phyloP scores from a whole-genome alignment of 768 basidiomycete species.

The Tylopilus subfusipes region DNA sequence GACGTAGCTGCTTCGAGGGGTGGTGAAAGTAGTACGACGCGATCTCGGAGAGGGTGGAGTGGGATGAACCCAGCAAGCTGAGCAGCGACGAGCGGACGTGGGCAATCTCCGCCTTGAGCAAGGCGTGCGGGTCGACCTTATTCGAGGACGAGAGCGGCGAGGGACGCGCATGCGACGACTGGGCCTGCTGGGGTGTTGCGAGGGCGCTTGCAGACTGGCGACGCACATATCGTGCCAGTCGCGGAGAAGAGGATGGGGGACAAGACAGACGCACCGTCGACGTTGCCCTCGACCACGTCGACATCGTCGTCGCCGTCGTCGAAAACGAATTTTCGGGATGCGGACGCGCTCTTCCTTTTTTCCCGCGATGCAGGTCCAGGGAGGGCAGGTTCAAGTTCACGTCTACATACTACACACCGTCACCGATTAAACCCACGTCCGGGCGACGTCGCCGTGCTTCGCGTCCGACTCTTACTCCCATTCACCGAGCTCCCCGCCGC shows the following conservation, averaged over 20 bases:
- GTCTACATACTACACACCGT: background rate
- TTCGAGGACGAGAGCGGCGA: constrained; percentile 18
- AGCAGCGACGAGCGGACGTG: constrained; percentile 70
- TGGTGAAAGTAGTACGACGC: constrained; percentile 91
- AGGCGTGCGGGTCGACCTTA: constrained; percentile 56
- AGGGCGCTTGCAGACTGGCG: constrained; percentile 41
- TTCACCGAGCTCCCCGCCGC: constrained; percentile 5
- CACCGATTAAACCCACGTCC: constrained; percentile 18
- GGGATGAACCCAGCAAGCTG: constrained; percentile 79
- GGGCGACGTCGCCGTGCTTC: constrained; percentile 29
- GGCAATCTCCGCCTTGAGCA: constrained; percentile 72
- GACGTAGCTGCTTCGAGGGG: constrained; percentile 87
- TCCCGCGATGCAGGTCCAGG: constrained; percentile 23
- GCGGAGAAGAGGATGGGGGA: background rate
- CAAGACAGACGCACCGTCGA: constrained; percentile 17
- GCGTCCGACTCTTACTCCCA: constrained; percentile 25
- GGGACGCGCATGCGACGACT: constrained; percentile 8
- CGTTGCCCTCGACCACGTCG: constrained; percentile 16
- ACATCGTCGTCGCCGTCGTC: constrained; percentile 20
- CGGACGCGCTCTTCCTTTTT: constrained; percentile 14
- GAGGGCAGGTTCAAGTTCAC: too few species aligned
- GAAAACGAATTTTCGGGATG: background rate
- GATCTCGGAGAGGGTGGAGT: constrained; percentile 82
- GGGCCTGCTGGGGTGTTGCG: constrained; percentile 26
- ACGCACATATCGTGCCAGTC: constrained; percentile 26